A percentile compares a stretch with the other conserved stretches of the same genome.
Evolutionary conservation across 2,329 filamentous ascomycete genomes (phyloP).

Genomic region (Fusarium circinatum): DNA sequence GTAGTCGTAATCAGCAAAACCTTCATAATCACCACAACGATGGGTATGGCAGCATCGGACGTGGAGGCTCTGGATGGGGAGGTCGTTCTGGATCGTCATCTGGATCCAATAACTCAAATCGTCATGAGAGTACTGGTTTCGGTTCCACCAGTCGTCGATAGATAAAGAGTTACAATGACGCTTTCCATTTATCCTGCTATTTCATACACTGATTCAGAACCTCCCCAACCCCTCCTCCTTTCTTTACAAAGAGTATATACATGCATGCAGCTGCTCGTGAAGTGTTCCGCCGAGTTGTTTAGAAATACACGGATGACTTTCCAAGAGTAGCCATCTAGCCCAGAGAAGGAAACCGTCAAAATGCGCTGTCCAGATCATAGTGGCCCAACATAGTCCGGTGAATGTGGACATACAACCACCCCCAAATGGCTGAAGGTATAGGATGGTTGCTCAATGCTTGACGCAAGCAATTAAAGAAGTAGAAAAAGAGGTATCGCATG

Average conservation of each 20-base stretch:
- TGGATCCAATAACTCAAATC: conserved; percentile 53
- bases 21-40: conserved; percentile 42
- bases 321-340: conserved; percentile 44
- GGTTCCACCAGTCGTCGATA: conserved; percentile 73
- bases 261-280: conserved; percentile 24
- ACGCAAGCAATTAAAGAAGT: conserved; percentile 41
- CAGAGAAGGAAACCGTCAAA: conserved; percentile 42
- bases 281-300: conserved; percentile 25
- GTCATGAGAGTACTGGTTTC: conserved; percentile 77
- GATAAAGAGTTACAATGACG: conserved; percentile 13
- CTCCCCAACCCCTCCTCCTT: conserved; percentile 15
- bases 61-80: conserved; percentile 48
- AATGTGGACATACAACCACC: background rate
- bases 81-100: conserved; percentile 48
- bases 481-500: conserved; percentile 40
- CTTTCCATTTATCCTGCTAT: conserved; percentile 45
- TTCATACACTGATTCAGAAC: conserved; percentile 29
- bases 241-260: conserved; percentile 43
- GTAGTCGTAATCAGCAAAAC: conserved; percentile 53
- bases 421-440: conserved; percentile 24
- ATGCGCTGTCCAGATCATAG: conserved; percentile 27
- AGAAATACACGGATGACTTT: conserved; percentile 46
- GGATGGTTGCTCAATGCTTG: conserved; percentile 31
- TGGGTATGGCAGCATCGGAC: conserved; percentile 50
- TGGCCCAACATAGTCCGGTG: conserved; percentile 5